Base-by-base conservation (phyloP, 768 basidiomycete species). In the Boletus eberwhitei region DNA sequence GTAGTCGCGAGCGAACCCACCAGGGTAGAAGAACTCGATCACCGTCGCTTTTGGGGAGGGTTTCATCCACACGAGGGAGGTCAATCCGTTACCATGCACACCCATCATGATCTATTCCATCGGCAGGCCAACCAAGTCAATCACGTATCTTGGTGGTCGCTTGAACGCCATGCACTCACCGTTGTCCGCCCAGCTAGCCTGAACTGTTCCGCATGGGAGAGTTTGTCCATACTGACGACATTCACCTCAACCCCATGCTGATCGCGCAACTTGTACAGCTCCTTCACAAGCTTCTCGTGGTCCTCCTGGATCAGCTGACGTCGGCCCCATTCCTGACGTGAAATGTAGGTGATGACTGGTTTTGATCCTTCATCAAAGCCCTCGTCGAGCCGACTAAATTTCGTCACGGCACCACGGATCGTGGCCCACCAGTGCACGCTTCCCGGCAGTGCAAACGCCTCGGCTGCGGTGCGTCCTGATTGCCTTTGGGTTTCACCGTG, bases 341-440 rank as follows among this genome's bases (percentile, higher is more conserved):
- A 91, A 55, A 97, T 81, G 63, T 98, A 98, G 14, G 94, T 96
- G 72, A 98, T 93, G 22, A 98, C 94, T 0, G 87, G 88, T 46
- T 63, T 83, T 41, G 78, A 81, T 13, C 76, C 79, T n/a, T 71
- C 68, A 0, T 77, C 79, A 13, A 74, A 63, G 17, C 72, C 65
- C 17, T 71, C 66, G 34, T 79, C 75, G 24, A 87, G 62, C 3
- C 87, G 89, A 11, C 88, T 81, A 61, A 89, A 87, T 56, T 81
- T 78, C 49, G 90, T 76, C 24, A 93, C 82, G 50, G 85, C 87
- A 64, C 83, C 81, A 43, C 91, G 78, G 50, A 90, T 76, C 0
- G 89, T 81, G 61, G 77, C 78, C 92, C 93, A 98, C 94, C 94
- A 98, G 66, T 89, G 74, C 16, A 76, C 75, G 57, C 85, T 87